Evolutionary conservation across 73 alveolate genomes (phyloP).

Genomic region (Uronychia binucleata): DNA sequence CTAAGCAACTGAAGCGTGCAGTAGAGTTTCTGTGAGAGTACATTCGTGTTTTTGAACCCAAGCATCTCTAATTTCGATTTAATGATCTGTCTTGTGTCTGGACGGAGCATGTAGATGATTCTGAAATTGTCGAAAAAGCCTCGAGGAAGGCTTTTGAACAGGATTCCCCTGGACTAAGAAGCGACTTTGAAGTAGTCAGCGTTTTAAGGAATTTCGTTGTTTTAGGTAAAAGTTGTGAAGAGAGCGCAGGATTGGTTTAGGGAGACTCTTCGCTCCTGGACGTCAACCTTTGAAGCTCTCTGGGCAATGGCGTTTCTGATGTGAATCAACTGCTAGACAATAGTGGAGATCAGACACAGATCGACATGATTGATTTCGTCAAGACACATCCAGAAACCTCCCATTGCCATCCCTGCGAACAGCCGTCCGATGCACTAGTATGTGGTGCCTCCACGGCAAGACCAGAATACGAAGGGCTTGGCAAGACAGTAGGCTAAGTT

Average conservation of each 20-base stretch:
- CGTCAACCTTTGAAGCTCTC: slow-evolving; percentile 16
- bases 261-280: slow-evolving; percentile 15
- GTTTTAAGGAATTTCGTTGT: slow-evolving; percentile 3
- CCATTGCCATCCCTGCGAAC: slow-evolving; percentile 77
- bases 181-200: neutral
- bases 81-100: slow-evolving; percentile 23
- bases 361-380: slow-evolving; percentile 80
- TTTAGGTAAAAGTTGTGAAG: slow-evolving; percentile 33
- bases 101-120: slow-evolving; percentile 15
- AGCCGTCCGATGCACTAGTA: slow-evolving; percentile 74
- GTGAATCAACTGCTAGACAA: slow-evolving; percentile 8
- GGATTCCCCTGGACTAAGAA: slow-evolving; percentile 4
- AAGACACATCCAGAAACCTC: slow-evolving; percentile 84
- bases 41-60: slow-evolving; percentile 13
- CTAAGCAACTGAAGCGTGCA: neutral
- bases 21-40: neutral
- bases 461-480: slow-evolving; percentile 74
- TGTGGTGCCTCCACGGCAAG: slow-evolving; percentile 77
- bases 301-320: slow-evolving; percentile 24
- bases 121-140: slow-evolving; percentile 41
- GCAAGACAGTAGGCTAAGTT: slow-evolving; percentile 74
- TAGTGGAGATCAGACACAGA: slow-evolving; percentile 59
- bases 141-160: slow-evolving; percentile 25
- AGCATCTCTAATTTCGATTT: slow-evolving; percentile 14
- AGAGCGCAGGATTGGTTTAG: slow-evolving; percentile 21